Evolutionary conservation across 352 stramenopile species (phyloP), one percentile per base, ranked within the genome.

Genomic region (Globisporangium cederbergense): DNA sequence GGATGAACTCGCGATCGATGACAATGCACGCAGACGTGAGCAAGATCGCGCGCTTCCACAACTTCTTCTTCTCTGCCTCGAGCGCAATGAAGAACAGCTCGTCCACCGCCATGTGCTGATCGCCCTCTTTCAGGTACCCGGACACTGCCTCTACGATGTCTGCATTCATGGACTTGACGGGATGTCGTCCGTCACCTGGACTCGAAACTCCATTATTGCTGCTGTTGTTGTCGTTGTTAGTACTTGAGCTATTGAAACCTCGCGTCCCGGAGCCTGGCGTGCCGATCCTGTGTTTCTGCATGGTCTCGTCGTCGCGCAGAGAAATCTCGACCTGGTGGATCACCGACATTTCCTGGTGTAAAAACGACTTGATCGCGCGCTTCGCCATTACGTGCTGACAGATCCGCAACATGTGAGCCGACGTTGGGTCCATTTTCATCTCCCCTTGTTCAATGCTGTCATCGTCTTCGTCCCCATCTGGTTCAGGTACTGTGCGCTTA

Each of bases 321-420:
- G 62, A 47, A 8, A 73, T 61, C 55, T 90, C 81, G 16, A 83
- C 78, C 30, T 81, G 76, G 16, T 75, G 77, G 38, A 91, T 88
- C 30, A 86, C 73, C 11, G 79, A 88, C 70, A 77, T 76, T 57
- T 88, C 77, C 34, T 88, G 76, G 2, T 72, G 78, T 51, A 88
- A 36, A 46, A 89, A 88, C 13, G 78, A 62, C 47, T 88, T 88
- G 64, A 89, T 80, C 4, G 82, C 77, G 42, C 80, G 76, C 58
- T 91, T 91, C 10, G 79, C 77, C 51, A 91, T 91, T 36, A 89
- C 79, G 38, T 91, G 82, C 47, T 86, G 82, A 42, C 82, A 91
- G 32, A 91, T 86, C 3, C 80, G 79, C 47, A 91, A 50, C 64
- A 91, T 77, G 36, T 91, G 76, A 10, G 75, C 72, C 1, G 79